phyloP scores from a whole-genome alignment of 164 flowering plant genomes.

The Kingdonia uniflora region DNA sequence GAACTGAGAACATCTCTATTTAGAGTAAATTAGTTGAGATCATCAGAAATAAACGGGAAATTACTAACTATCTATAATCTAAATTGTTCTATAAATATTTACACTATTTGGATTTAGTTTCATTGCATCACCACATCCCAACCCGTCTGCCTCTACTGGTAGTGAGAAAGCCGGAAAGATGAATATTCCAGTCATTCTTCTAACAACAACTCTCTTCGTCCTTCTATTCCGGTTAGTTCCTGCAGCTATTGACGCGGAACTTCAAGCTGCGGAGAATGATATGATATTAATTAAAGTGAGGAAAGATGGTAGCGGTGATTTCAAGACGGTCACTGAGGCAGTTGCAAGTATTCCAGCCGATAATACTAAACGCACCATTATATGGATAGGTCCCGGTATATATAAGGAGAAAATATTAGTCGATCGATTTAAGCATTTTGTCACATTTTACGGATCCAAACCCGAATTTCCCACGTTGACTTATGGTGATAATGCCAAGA shows the following conservation, averaged over 20 bases:
- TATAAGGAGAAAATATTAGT: conserved; percentile 46
- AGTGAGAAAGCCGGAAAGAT: not conserved
- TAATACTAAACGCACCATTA: conserved; percentile 27
- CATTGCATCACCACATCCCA: too few species aligned
- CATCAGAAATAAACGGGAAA: too few species aligned
- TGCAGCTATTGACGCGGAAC: not conserved
- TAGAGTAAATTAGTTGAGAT: too few species aligned
- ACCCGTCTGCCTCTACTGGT: too few species aligned
- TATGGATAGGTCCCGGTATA: conserved; percentile 35
- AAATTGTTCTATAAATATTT: too few species aligned
- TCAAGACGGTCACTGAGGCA: conserved; percentile 43
- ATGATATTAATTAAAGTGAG: conserved; percentile 30
- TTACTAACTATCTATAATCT: too few species aligned
- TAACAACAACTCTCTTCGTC: not conserved
- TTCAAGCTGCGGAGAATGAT: conserved; percentile 25
- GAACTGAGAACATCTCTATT: too few species aligned
- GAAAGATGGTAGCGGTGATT: conserved; percentile 40
- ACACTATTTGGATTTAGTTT: too few species aligned
- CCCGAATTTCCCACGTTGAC: conserved; percentile 20
- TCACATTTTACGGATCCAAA: too few species aligned
- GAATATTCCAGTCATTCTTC: not conserved
- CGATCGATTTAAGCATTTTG: conserved; percentile 27
- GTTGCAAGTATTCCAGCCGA: conserved; percentile 33
- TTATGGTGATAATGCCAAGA: conserved; percentile 25
- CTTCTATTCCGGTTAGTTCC: too few species aligned